These are phyloP conservation scores for Chlamydomonas incerta DNA, from an alignment of 139 green algal genomes.

Conservation along the genomic window DNA sequence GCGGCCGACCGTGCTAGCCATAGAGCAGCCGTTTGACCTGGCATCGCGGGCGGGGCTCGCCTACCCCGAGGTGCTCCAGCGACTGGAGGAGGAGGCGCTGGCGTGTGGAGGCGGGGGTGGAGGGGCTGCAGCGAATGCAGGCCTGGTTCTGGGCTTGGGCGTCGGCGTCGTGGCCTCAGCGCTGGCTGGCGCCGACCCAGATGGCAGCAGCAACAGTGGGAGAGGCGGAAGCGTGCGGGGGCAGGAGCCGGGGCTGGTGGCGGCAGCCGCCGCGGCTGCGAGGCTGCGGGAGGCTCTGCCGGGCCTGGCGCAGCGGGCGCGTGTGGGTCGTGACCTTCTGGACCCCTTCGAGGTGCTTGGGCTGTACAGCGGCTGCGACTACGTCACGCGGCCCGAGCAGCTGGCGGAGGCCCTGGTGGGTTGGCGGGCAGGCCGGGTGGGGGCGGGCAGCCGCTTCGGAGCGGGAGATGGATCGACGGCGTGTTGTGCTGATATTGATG, in stretches of 20 bases:
- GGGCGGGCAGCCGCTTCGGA: no score
- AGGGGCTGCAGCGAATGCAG: no score
- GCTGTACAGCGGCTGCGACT: constrained; percentile 32
- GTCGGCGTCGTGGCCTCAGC: no score
- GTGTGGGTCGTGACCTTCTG: constrained; percentile 38
- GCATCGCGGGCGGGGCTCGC: constrained; percentile 5
- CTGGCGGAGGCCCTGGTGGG: background rate
- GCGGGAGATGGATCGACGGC: no score
- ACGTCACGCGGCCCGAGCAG: constrained; percentile 18
- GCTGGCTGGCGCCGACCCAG: no score
- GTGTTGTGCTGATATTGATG: no score
- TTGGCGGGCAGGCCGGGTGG: no score
- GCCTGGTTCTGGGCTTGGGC: no score
- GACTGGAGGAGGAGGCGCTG: no score
- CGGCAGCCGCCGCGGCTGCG: background rate
- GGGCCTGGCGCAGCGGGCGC: background rate
- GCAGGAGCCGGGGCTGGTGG: no score
- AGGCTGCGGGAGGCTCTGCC: constrained; percentile 9
- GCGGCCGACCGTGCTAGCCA: constrained; percentile 2
- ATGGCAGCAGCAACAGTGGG: background rate
- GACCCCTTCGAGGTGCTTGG: constrained; percentile 42
- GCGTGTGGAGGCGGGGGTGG: no score
- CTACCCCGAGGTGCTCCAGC: background rate
- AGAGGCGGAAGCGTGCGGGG: background rate
- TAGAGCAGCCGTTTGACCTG: constrained; percentile 33